Base-by-base conservation (phyloP, 2,329 filamentous ascomycete species). In the Cladorrhinum sp. region DNA sequence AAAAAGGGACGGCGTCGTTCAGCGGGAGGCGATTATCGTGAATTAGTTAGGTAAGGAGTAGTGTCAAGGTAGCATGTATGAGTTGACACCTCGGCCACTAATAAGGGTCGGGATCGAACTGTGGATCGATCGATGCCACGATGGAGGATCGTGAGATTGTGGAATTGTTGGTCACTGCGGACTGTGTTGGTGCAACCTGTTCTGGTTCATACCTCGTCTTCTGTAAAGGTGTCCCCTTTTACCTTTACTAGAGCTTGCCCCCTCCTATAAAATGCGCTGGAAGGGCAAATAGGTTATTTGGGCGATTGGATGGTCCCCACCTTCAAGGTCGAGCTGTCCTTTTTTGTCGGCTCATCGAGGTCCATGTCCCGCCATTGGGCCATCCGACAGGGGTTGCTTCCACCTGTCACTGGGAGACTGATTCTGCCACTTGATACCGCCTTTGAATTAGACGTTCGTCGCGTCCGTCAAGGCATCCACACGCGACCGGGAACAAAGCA, bases 251-350 rank as follows among this genome's bases (percentile, higher is more conserved):
- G n/a, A n/a, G 22, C 18, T 50, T 25, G 20, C 20, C 45, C 18
- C 22, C 45, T 49, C n/a, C 22, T 49, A n/a, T 45, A 45, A 32
- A 18, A 45, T 18, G 36, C 16, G 16, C 41, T n/a, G n/a, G n/a
- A n/a, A n/a, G n/a, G n/a, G 41, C n/a, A 32, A 32, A 32, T 45
- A n/a, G 41, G 3, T 18, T 22, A 20, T 18, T 20, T 3, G 16
- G 41, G 16, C 20, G 18, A 45, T 45, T 7, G 41, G 41, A 36
- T 41, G 27, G 50, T 60, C 55, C 60, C 62, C 54, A 60, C 25
- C 52, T 54, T 52, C 22, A 32, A 55, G 55, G 64, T 65, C 59
- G 64, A 68, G 64, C 64, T 67, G 65, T 66, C 65, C 64, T 68
- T 67, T 67, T 66, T 64, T 16, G 60, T 58, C 57, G 20, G 58